phyloP scores from a whole-genome alignment of 108 stramenopile genomes.

The Discostella stelligeroides region DNA sequence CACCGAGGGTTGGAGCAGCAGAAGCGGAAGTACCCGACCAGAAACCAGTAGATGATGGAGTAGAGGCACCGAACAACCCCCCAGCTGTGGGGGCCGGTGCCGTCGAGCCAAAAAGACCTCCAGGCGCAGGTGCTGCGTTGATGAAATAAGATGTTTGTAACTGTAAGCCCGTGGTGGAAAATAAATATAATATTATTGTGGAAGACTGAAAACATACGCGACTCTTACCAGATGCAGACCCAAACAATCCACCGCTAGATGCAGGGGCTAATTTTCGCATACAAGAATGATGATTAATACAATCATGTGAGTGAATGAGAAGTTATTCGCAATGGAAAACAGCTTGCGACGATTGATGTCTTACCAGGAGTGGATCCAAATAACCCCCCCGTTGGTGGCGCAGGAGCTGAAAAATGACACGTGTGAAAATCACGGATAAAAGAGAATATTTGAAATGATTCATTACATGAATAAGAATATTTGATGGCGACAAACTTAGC shows the following conservation, averaged over 20 bases:
- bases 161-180: background rate
- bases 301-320: background rate
- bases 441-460: too few relatives aligned
- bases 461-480: too few relatives aligned
- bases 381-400: constrained; percentile 46
- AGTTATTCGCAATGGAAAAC: background rate
- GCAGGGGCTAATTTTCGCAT: constrained; percentile 27
- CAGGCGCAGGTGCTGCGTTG: constrained; percentile 25
- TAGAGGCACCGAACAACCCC: constrained; percentile 25
- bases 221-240: constrained; percentile 26
- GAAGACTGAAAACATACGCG: background rate
- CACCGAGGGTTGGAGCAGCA: constrained; percentile 4
- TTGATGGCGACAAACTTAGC: too few relatives aligned
- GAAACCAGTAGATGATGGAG: constrained; percentile 13
- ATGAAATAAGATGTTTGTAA: background rate
- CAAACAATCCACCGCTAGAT: constrained; percentile 29
- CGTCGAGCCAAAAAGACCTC: constrained; percentile 38
- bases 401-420: background rate
- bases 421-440: background rate
- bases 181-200: background rate
- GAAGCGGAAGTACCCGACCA: constrained; percentile 3
- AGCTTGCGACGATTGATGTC: background rate
- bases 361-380: constrained; percentile 46
- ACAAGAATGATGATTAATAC: background rate
- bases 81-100: constrained; percentile 34